A percentile compares a stretch with the other conserved stretches of the same genome.
phyloP scores from a whole-genome alignment of 768 basidiomycete species.

The Neoboletus brunneissimus region DNA sequence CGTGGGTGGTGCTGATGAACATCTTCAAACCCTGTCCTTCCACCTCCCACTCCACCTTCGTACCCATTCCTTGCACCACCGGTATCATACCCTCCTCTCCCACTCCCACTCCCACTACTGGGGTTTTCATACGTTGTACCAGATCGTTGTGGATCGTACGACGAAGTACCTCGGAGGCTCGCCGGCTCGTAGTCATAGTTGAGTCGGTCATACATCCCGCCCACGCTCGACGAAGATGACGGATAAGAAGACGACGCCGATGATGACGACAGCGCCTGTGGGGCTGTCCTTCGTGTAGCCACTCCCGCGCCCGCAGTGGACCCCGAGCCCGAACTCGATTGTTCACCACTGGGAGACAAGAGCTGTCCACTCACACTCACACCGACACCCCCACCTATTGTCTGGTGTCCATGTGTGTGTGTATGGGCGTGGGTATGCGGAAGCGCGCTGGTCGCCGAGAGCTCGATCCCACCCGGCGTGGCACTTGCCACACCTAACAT shows the following conservation, averaged over 20 bases:
- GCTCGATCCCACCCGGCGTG: constrained; percentile 33
- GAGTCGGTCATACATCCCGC: constrained; percentile 23
- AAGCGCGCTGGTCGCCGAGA: constrained; percentile 14
- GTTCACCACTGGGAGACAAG: constrained; percentile 12
- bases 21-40: constrained; percentile 24
- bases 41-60: constrained; percentile 11
- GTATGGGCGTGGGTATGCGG: constrained; percentile 10
- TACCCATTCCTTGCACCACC: constrained; percentile 19
- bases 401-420: constrained; percentile 11
- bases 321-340: constrained; percentile 13
- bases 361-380: constrained; percentile 24
- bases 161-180: constrained; percentile 16
- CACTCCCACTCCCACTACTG: constrained; percentile 8
- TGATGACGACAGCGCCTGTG: constrained; percentile 16
- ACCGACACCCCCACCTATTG: constrained; percentile 8
- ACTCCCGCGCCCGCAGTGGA: background rate
- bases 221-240: constrained; percentile 14
- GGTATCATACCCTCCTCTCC: constrained; percentile 23
- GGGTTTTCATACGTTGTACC: constrained; percentile 18
- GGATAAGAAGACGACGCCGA: constrained; percentile 17
- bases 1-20: constrained; percentile 27
- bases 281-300: constrained; percentile 11
- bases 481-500: constrained; percentile 34
- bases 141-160: constrained; percentile 24
- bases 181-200: constrained; percentile 21